Conservation (phyloP, 805 yeast genomes). For the Hagleromyces aurorensis region DNA sequence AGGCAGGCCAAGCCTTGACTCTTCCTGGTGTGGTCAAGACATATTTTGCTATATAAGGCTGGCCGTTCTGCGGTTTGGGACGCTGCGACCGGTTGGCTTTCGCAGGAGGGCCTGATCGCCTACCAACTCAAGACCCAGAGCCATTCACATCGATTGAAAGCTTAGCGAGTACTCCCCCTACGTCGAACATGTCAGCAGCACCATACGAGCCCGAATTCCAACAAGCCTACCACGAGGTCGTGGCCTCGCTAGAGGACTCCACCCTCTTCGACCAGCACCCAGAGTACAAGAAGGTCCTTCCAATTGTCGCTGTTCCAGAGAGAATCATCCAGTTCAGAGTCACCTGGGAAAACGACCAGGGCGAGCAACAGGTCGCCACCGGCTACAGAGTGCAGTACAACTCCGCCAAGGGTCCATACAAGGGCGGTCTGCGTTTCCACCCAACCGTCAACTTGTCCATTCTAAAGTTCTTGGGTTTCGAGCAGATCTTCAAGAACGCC, state of each 20-base stretch:
- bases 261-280: slow-evolving; percentile 85
- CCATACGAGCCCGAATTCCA: slow-evolving; percentile 89
- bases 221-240: slow-evolving; percentile 95
- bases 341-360: slow-evolving; percentile 94
- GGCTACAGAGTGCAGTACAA: slow-evolving; percentile 98
- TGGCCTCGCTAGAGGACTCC: slow-evolving; percentile 82
- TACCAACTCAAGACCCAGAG: no score
- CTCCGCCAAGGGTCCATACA: slow-evolving; percentile 98
- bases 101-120: no score
- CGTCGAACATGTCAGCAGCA: slow-evolving; percentile 13
- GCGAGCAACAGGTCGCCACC: slow-evolving; percentile 85
- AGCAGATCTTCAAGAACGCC: slow-evolving; percentile 97
- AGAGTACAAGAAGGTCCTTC: slow-evolving; percentile 78
- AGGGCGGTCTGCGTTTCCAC: slow-evolving; percentile 98
- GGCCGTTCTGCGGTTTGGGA: no score
- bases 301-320: slow-evolving; percentile 91
- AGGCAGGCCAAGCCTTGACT: no score
- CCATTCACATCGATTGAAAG: no score
- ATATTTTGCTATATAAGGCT: no score
- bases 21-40: no score
- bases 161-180: no score
- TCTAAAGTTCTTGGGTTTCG: slow-evolving; percentile 93
- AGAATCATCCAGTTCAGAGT: slow-evolving; percentile 96
- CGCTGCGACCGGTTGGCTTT: no score
- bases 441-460: slow-evolving; percentile 93